phyloP scores from a whole-genome alignment of 2,329 filamentous ascomycete genomes.

The Nemania sp. region DNA sequence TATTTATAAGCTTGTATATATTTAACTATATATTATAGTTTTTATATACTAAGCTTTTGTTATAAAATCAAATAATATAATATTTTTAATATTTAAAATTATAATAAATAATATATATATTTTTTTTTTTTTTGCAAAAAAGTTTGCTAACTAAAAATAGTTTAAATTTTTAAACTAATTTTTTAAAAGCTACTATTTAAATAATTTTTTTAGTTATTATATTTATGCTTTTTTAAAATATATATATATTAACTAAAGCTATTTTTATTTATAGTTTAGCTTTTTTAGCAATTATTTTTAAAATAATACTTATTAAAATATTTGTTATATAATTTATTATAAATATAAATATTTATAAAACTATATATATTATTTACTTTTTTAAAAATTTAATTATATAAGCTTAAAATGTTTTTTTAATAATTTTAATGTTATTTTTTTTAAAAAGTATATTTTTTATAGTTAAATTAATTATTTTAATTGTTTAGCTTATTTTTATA shows the following conservation, averaged over 20 bases:
- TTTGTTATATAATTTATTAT: constrained; percentile 9
- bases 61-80: constrained; percentile 16
- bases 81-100: constrained; percentile 16
- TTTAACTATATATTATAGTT: constrained; percentile 13
- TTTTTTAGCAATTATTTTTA: constrained; percentile 19
- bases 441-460: constrained; percentile 16
- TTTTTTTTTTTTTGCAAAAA: constrained; percentile 11
- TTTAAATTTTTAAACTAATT: not conserved
- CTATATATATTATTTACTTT: constrained; percentile 15
- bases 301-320: constrained; percentile 17
- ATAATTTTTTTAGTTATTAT: not conserved
- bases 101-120: not conserved
- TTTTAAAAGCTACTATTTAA: constrained; percentile 5
- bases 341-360: constrained; percentile 1
- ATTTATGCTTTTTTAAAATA: not conserved
- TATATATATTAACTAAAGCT: constrained; percentile 4
- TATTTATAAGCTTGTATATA: constrained; percentile 19
- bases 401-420: constrained; percentile 11
- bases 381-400: constrained; percentile 14
- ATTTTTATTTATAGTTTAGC: constrained; percentile 3
- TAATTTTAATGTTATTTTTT: constrained; percentile 7
- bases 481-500: constrained; percentile 18
- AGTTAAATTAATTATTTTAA: constrained; percentile 11
- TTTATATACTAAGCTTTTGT: constrained; percentile 10
- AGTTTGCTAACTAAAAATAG: not conserved